Evolutionary conservation across 148 eudicot genomes (phyloP), one percentile per base, ranked within the genome.

Genomic region (Polygonum aviculare): DNA sequence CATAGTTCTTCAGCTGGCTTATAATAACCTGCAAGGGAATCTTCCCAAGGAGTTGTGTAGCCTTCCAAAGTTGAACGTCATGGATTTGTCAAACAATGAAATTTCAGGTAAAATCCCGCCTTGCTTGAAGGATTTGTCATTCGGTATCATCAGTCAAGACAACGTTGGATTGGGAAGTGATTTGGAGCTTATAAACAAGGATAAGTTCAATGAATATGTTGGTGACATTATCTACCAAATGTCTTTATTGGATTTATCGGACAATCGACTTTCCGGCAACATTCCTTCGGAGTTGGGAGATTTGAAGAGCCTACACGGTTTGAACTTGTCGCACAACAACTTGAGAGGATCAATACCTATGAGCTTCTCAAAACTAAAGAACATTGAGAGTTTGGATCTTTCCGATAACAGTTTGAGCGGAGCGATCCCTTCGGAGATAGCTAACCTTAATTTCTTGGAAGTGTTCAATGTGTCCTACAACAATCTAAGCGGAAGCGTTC

Each of bases 331-430:
- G 3, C 82, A 70, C 51, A 76, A 78, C 69, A 36, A 16, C 31
- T 71, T 81, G 52, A 15, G n/a, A 0, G 80, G 83, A 0, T 45
- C 60, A 5, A 81, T 81, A 3, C 79, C 83, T 0, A 7, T 3
- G 0, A 78, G 41, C 26, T 70, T 81, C 16, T 69, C 80, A 2
- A 60, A 39, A 2, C 33, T 81, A 22, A 16, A 33, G 10, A 14
- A 21, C 7, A 63, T 81, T 11, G 80, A 81, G 57, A 78, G 83
- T 69, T 39, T 81, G 6, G 79, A 80, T 60, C 65, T 81, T 40
- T 81, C 84, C 2, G 22, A 69, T 74, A 81, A 81, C 36, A 48
- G 44, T 6, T 39, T 80, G 33, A 72, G 51, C 4, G 79, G 79
- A 62, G 62, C 39, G 3, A 48, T 76, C 44, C 76, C 79, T 5